Evolutionary conservation across 768 basidiomycete species (phyloP).

Genomic region (Termitomyces sp.): DNA sequence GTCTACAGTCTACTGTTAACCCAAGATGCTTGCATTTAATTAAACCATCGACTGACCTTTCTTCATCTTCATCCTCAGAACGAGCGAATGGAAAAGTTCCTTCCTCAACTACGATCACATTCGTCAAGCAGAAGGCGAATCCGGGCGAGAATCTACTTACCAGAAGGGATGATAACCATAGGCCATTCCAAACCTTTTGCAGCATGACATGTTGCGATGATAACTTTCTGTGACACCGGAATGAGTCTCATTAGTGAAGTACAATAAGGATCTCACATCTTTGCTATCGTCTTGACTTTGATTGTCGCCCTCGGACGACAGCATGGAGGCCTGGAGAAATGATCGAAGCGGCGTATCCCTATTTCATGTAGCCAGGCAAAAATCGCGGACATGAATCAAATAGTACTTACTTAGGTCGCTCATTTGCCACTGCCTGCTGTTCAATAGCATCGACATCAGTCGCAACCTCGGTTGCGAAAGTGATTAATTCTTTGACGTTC

Average conservation of each 20-base stretch:
- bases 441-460: constrained; percentile 14
- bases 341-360: constrained; percentile 57
- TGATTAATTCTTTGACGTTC: constrained; percentile 81
- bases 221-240: constrained; percentile 10
- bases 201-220: constrained; percentile 70
- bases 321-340: constrained; percentile 78
- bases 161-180: constrained; percentile 74
- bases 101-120: constrained; percentile 48
- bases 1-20: constrained; percentile 32
- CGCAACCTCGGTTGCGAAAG: constrained; percentile 61
- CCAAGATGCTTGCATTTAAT: neutral
- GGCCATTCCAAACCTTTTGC: constrained; percentile 94
- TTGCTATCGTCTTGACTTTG: constrained; percentile 40
- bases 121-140: neutral
- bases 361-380: neutral
- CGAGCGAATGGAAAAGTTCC: constrained; percentile 75
- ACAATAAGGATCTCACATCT: constrained; percentile 5
- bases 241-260: neutral
- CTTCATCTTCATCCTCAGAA: constrained; percentile 73
- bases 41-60: constrained; percentile 43
- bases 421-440: constrained; percentile 2
- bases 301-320: constrained; percentile 74
- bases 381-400: neutral
- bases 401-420: neutral
- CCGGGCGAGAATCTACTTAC: constrained; percentile 23